Evolutionary conservation across 129 eudicot species (phyloP).

Genomic region (Ambrosia trifida): DNA sequence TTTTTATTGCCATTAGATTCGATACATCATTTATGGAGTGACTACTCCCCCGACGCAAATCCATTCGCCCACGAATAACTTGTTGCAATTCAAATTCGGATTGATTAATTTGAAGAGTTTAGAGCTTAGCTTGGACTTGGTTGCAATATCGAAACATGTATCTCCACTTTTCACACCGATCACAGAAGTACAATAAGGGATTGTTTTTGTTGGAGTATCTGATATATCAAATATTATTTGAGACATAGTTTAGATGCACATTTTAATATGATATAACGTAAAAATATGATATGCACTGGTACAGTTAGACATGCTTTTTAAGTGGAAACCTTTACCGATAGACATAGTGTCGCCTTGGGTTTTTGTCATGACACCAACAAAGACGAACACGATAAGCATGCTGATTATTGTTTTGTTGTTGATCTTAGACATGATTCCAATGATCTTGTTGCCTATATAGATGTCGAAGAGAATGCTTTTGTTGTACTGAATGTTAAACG

Average conservation of each 20-base stretch:
- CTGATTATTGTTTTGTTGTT: neutral
- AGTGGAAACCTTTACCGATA: neutral
- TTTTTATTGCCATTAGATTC: neutral
- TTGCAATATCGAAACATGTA: constrained; percentile 45
- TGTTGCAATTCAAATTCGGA: constrained; percentile 46
- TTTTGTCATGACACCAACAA: constrained; percentile 17
- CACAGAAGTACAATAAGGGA: constrained; percentile 28
- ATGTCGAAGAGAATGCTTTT: constrained; percentile 1
- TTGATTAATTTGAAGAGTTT: constrained; percentile 34
- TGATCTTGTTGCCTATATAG: neutral
- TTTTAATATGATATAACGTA: no score
- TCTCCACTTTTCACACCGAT: constrained; percentile 46
- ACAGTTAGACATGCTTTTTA: no score
- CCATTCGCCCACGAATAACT: constrained; percentile 53
- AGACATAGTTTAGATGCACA: neutral
- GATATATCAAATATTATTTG: neutral
- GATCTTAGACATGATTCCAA: constrained; percentile 18
- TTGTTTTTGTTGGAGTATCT: neutral
- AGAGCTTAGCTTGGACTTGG: constrained; percentile 28
- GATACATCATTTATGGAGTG: neutral
- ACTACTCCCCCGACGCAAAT: constrained; percentile 41
- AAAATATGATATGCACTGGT: no score
- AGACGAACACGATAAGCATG: constrained; percentile 11
- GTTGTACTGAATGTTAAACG: neutral
- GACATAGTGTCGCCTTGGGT: neutral